Evolutionary conservation across 2,329 filamentous ascomycete genomes (phyloP), one percentile per base, ranked within the genome.

Genomic region (Aspergillus proliferans): DNA sequence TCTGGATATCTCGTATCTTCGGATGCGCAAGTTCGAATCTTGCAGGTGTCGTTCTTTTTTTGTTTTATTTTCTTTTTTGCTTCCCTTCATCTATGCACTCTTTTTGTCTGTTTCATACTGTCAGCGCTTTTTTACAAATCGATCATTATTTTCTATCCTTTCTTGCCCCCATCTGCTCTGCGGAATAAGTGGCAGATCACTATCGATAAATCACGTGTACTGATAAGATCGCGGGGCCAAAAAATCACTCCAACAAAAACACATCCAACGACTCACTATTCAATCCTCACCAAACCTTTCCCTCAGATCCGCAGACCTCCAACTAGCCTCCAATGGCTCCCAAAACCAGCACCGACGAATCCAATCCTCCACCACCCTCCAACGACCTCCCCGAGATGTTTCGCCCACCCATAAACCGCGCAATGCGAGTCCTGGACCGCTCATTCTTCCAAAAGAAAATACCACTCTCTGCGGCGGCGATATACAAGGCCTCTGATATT

Each of bases 371-470:
- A 36, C 55, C 58, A 48, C 52, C 50, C 43, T 48, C 51, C 38
- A 55, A 58, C 58, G 58, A 67, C 51, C 53, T 66, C 52, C 57
- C 65, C 52, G 62, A 58, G 46, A 82, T 84, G 79, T 88, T 95
- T 68, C 83, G 85, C 56, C 88, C 90, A 43, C 90, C 91, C 21
- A 76, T 90, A 51, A 85, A 92, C 60, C 86, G 87, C 67, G 84
- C 85, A 51, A 87, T 88, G 75, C 84, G 84, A 64, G 80, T 81
- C 45, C 82, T 98, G 55, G 91, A 98, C 72, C 84, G 88, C 57
- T 79, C 85, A 14, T 84, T 94, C 55, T 97, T 97, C 74, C 77
- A 81, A 46, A 88, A 85, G 67, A 87, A 78, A 1, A 73, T 95
- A 48, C 83, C 85, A 21, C 76, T 92, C 21, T 81, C 89, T 7